Evolutionary conservation across 2,329 filamentous ascomycete genomes (phyloP), one percentile per base, ranked within the genome.

Genomic region (Blumeriella jaapii): DNA sequence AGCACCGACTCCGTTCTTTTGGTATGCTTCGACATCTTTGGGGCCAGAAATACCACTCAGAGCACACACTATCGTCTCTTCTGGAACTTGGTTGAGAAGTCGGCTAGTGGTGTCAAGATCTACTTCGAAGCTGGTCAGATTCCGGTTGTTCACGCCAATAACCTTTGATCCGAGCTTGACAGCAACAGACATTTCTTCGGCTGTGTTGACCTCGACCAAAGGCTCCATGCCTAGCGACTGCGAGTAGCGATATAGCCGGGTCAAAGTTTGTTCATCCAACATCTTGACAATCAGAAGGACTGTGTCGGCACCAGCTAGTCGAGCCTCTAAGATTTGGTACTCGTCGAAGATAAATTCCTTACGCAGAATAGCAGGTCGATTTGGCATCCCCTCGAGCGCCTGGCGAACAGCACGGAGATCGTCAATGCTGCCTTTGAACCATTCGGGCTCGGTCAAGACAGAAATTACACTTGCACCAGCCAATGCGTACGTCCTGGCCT

Each of bases 271-370:
- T 16, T 71, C 63, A 41, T 89, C 80, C 8, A 98, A 73, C 91
- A 98, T 98, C 65, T 98, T 98, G 33, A 98, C 91, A 48, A 98
- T 98, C 13, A 98, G 70, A 16, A 98, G 67, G 12, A 98, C 80
- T 0, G 89, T 95, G 59, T 98, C 89, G 6, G 91, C 91, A 46
- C 91, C 91, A 9, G 89, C 86, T 37, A 98, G 64, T 30, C 93
- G 73, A 17, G 87, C 91, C 60, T 98, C 91, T 5, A 98, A 68
- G 35, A 98, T 96, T 59, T 98, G 91, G 55, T 98, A 98, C 57
- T 96, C 86, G 29, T 96, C 87, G 53, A 96, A 98, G 25, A 98
- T 77, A 53, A 98, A 98, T 51, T 98, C 91, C 56, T 98, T 98
- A 15, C 93, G 78, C 18, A 98, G 64, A 9, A 98, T 73, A 2